phyloP scores from a whole-genome alignment of 2,329 filamentous ascomycete species.

The Purpureocillium lavendulum region DNA sequence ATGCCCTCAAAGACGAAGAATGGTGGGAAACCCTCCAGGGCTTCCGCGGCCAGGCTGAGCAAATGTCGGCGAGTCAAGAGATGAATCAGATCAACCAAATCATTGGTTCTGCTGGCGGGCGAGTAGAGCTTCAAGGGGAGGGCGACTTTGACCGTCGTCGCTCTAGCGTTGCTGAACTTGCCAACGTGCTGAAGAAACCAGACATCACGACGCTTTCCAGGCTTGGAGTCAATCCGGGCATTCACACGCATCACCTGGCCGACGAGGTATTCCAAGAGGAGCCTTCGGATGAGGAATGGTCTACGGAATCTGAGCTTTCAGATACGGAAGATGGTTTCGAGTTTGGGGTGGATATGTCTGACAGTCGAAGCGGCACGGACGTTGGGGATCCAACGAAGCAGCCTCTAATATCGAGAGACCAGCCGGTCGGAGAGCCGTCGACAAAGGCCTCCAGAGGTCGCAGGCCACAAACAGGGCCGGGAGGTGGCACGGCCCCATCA shows the following conservation, averaged over 20 bases:
- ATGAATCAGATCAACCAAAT: slow-evolving; percentile 33
- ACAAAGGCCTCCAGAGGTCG: slow-evolving; percentile 8
- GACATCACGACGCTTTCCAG: slow-evolving; percentile 42
- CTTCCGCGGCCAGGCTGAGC: slow-evolving; percentile 32
- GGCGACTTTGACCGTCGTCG: slow-evolving; percentile 20
- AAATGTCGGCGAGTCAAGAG: slow-evolving; percentile 33
- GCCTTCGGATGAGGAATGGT: slow-evolving; percentile 19
- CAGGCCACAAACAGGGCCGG: slow-evolving; percentile 5
- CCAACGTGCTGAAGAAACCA: slow-evolving; percentile 53
- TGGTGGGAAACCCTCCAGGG: slow-evolving; percentile 76
- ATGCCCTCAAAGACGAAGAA: slow-evolving; percentile 59
- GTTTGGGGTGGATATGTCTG: slow-evolving; percentile 10
- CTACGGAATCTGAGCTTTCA: slow-evolving; percentile 21
- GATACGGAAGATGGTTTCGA: slow-evolving; percentile 20
- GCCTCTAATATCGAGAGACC: slow-evolving; percentile 12
- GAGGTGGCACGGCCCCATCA: slow-evolving; percentile 10
- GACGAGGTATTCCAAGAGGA: slow-evolving; percentile 46
- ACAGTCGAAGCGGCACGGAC: slow-evolving; percentile 20
- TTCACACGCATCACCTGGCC: slow-evolving; percentile 65
- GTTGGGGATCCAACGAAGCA: slow-evolving; percentile 8
- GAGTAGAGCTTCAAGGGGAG: slow-evolving; percentile 32
- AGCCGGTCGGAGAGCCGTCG: slow-evolving; percentile 8
- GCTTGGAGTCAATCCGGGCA: slow-evolving; percentile 61
- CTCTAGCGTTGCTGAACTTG: slow-evolving; percentile 48
- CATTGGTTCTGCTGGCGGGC: slow-evolving; percentile 31